Conservation (phyloP, 2,329 filamentous ascomycete species). For the Colletotrichum costaricense region DNA sequence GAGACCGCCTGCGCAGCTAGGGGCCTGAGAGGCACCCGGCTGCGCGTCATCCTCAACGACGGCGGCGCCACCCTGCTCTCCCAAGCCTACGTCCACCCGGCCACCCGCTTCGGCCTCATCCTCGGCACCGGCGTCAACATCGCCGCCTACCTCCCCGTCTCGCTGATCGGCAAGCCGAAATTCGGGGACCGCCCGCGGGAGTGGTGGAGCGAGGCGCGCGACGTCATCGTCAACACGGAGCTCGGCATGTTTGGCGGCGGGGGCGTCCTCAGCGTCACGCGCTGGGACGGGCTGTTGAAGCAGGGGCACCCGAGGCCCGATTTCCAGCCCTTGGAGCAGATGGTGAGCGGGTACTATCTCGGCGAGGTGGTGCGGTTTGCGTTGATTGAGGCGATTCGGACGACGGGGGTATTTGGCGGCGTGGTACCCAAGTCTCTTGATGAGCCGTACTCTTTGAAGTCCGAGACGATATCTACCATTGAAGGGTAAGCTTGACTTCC, state of each 20-base stretch:
- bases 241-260: slow-evolving; percentile 75
- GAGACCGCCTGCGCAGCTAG: slow-evolving; percentile 62
- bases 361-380: slow-evolving; percentile 72
- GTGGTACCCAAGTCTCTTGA: slow-evolving; percentile 64
- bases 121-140: slow-evolving; percentile 76
- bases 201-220: slow-evolving; percentile 69
- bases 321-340: slow-evolving; percentile 71
- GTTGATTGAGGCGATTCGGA: slow-evolving; percentile 68
- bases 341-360: slow-evolving; percentile 74
- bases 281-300: slow-evolving; percentile 69
- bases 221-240: slow-evolving; percentile 76
- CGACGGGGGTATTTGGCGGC: slow-evolving; percentile 66
- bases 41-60: slow-evolving; percentile 75
- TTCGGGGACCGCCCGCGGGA: slow-evolving; percentile 64
- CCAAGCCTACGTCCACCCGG: slow-evolving; percentile 68
- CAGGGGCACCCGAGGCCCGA: slow-evolving; percentile 64
- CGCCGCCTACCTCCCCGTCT: slow-evolving; percentile 71
- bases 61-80: slow-evolving; percentile 75
- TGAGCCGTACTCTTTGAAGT: slow-evolving; percentile 67
- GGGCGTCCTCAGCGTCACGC: slow-evolving; percentile 67
- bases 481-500: slow-evolving; percentile 57
- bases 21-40: slow-evolving; percentile 61
- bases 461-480: slow-evolving; percentile 68
- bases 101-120: slow-evolving; percentile 73
- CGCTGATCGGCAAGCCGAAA: slow-evolving; percentile 64